phyloP scores from a whole-genome alignment of 208 protist species.

The Cochliopodium minus region DNA sequence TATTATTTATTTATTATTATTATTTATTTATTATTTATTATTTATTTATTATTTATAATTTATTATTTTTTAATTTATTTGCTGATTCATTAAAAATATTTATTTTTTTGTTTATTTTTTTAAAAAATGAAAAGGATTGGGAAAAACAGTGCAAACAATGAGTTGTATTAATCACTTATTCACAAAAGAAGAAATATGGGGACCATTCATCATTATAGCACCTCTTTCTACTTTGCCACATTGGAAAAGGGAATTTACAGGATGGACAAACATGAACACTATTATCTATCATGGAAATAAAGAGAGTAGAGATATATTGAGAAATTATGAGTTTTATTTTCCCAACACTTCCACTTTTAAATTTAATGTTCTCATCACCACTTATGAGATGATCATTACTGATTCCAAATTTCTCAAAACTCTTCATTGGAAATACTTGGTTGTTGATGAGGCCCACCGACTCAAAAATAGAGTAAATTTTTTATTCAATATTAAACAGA shows the following conservation, averaged over 20 bases:
- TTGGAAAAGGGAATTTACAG: slow-evolving; percentile 63
- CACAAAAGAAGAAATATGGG: slow-evolving; percentile 29
- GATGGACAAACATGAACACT: slow-evolving; percentile 45
- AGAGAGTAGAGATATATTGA: slow-evolving; percentile 30
- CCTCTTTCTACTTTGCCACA: slow-evolving; percentile 76
- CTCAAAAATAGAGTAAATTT: too few species aligned
- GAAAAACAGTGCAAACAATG: slow-evolving; percentile 89
- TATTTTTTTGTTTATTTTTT: slow-evolving; percentile 33
- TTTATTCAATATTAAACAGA: too few species aligned
- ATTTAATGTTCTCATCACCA: slow-evolving; percentile 81
- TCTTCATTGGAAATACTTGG: slow-evolving; percentile 64
- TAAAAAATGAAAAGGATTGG: slow-evolving; percentile 85
- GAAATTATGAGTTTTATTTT: slow-evolving; percentile 37
- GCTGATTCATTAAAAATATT: too few species aligned
- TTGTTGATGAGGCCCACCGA: slow-evolving; percentile 89
- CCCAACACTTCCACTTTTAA: slow-evolving; percentile 26
- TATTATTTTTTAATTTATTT: too few species aligned
- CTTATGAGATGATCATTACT: slow-evolving; percentile 63
- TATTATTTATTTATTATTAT: too few species aligned
- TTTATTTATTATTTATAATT: too few species aligned
- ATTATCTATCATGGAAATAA: slow-evolving; percentile 69
- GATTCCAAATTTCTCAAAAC: slow-evolving; percentile 54
- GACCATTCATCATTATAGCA: slow-evolving; percentile 80
- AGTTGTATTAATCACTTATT: slow-evolving; percentile 53
- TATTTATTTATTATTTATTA: too few species aligned